Base-by-base conservation (phyloP, 257 asterid genomes). In the Catharanthus roseus region DNA sequence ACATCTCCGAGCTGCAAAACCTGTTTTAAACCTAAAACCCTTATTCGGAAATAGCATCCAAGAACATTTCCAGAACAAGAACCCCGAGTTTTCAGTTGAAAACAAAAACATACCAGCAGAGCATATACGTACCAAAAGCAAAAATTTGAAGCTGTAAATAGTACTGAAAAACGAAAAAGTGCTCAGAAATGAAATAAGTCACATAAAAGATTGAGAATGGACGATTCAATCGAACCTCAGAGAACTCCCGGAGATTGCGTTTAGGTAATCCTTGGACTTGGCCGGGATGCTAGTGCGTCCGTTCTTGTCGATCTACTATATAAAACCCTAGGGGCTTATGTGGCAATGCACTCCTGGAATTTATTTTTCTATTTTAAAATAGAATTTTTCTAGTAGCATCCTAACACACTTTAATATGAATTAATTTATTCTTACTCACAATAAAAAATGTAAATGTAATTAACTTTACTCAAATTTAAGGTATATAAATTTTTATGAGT, bases 241-340 rank as follows among this genome's bases (percentile, higher is more conserved):
- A 34, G 67, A 62, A 62, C n/a, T 34, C 24, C 28, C 16, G 47
- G 68, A 55, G n/a, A 60, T 41, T 6, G 65, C 72, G 57, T 42
- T 45, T 23, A 39, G 36, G 19, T 62, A 4, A 13, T 42, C 7
- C 42, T 5, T 36, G 65, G 65, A 39, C 41, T 39, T 38, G 28
- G 55, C 18, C 16, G 67, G 65, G 67, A 65, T 5, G 47, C 68
- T 49, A 38, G 19, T n/a, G 58, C 56, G 5, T 29, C 72, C 34
- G 44, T 3, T 38, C 5, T 45, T 54, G 13, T 68, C 72, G 36
- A 28, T 31, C 39, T 21, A 19, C 16, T 5, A 29, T 54, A 66
- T 55, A 65, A 66, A 74, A 66, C 77, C 77, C 77, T 74, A 74
- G 67, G 60, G 18, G 34, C 57, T 65, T 23, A 38, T 50, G n/a